Evolutionary conservation across 2,329 filamentous ascomycete species (phyloP).

Genomic region (Colletotrichum lentis): DNA sequence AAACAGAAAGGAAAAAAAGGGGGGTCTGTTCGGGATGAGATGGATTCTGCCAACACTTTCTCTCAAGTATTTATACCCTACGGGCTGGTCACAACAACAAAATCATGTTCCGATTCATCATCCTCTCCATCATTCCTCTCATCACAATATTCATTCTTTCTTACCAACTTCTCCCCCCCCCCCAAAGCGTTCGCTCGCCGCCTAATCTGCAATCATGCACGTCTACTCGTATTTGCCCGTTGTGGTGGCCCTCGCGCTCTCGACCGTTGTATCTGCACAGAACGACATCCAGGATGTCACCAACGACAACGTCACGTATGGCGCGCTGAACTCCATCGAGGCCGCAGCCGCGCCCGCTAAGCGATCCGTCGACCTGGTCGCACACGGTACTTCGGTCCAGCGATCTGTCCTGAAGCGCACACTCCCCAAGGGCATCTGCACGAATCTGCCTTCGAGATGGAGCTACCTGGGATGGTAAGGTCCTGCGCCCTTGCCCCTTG

Average conservation of each 20-base stretch:
- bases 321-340: background rate
- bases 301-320: background rate
- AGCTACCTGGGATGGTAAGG: constrained; percentile 17
- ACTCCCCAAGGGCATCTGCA: background rate
- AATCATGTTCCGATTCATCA: background rate
- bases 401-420: background rate
- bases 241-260: background rate
- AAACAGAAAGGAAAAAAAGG: no score
- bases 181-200: no score
- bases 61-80: no score
- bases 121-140: constrained; percentile 21
- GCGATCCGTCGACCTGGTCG: background rate
- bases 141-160: no score
- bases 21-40: background rate
- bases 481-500: no score
- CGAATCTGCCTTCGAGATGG: constrained; percentile 2
- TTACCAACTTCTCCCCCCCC: no score
- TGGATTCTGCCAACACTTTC: background rate
- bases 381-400: background rate
- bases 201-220: constrained; percentile 24
- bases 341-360: background rate
- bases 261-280: background rate
- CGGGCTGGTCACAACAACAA: no score
- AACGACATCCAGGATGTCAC: background rate
- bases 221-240: background rate